Conservation (phyloP, 2,329 filamentous ascomycete genomes). For the Epichloe glyceriae region DNA sequence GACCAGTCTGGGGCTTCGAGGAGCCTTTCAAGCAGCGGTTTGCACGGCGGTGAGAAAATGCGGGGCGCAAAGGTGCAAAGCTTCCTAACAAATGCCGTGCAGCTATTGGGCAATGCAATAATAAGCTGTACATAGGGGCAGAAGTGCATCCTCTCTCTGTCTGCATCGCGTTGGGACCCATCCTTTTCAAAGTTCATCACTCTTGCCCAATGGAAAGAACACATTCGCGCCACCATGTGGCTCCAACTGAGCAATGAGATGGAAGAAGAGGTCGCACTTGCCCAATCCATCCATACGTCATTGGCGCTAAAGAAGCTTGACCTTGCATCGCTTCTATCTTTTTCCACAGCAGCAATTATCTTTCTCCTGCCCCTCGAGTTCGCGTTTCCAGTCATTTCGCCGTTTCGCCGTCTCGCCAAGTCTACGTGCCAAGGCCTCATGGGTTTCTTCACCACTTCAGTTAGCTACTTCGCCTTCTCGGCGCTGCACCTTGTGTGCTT, state of each 20-base stretch:
- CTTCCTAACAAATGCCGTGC: too few relatives aligned
- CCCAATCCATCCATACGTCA: background rate
- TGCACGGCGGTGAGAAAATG: too few relatives aligned
- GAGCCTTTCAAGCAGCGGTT: too few relatives aligned
- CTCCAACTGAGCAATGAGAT: background rate
- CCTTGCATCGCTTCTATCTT: background rate
- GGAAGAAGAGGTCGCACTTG: background rate
- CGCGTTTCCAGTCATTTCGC: background rate
- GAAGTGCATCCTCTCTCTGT: too few relatives aligned
- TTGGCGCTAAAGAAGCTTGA: background rate
- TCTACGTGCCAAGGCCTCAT: conserved; percentile 15
- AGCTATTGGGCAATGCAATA: too few relatives aligned
- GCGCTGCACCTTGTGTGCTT: conserved; percentile 65
- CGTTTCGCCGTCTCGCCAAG: background rate
- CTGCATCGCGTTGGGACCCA: background rate
- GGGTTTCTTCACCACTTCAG: conserved; percentile 30
- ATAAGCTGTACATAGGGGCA: too few relatives aligned
- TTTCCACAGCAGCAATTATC: background rate
- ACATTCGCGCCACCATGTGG: background rate
- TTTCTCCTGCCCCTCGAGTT: background rate
- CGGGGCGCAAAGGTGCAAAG: too few relatives aligned
- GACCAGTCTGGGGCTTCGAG: background rate
- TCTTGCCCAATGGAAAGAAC: background rate
- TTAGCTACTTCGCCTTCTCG: conserved; percentile 42
- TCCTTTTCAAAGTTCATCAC: background rate